phyloP scores from a whole-genome alignment of 2,329 filamentous ascomycete genomes.

The Nannizzia gypsea region DNA sequence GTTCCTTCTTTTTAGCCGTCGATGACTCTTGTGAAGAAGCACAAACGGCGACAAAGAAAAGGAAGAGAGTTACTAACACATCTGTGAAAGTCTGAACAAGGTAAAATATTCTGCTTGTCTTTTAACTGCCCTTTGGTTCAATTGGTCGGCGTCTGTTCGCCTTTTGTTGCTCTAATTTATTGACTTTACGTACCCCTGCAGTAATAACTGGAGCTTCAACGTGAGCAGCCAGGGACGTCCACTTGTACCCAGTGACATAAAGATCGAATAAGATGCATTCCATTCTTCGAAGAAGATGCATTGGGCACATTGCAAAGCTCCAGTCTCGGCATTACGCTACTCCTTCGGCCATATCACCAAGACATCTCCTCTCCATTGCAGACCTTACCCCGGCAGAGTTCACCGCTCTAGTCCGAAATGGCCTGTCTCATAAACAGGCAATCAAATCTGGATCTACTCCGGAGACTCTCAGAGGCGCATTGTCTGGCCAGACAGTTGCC shows the following conservation, averaged over 20 bases:
- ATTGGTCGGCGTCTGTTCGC: neutral
- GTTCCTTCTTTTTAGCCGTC: neutral
- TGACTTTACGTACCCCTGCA: neutral
- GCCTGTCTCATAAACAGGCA: slow-evolving; percentile 59
- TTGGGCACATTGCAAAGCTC: slow-evolving; percentile 7
- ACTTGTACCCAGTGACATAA: too few relatives aligned
- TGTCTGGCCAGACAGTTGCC: slow-evolving; percentile 71
- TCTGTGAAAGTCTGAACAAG: neutral
- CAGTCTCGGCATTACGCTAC: slow-evolving; percentile 28
- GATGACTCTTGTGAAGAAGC: neutral
- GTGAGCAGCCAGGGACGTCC: too few relatives aligned
- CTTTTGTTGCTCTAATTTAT: neutral
- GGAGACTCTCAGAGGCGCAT: slow-evolving; percentile 45
- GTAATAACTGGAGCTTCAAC: neutral
- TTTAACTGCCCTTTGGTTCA: neutral
- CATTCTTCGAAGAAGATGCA: slow-evolving; percentile 6
- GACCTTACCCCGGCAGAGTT: slow-evolving; percentile 75
- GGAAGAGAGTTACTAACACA: neutral
- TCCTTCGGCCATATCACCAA: slow-evolving; percentile 48
- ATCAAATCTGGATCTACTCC: slow-evolving; percentile 60
- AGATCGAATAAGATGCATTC: slow-evolving; percentile 4
- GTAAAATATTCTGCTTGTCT: neutral
- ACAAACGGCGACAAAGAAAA: neutral
- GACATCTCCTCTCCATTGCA: slow-evolving; percentile 83
- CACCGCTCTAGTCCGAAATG: slow-evolving; percentile 70